Base-by-base conservation (phyloP, 1,284 basidiomycete species). In the Pseudozyma sp. region DNA sequence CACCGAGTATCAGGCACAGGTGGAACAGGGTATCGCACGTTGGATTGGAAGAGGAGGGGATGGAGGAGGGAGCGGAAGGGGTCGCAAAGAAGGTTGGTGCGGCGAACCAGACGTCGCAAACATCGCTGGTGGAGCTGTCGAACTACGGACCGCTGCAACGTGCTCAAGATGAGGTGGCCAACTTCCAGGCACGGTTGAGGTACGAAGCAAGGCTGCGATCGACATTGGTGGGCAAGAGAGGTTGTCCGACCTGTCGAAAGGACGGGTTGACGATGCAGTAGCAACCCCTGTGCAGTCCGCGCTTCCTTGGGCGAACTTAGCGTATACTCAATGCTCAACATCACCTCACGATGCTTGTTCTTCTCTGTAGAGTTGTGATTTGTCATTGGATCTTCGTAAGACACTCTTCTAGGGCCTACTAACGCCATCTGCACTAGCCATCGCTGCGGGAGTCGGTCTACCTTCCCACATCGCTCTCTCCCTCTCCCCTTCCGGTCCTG, bases 401-500 rank as follows among this genome's bases (percentile, higher is more conserved):
- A 10, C 7, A 39, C 16, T 35, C 43, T 37, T 7, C 16, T 42
- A 69, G 2, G 59, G 53, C 33, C 54, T 7, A 0, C 16, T 19
- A 9, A 30, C 48, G 29, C 54, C 62, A 30, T 62, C 35, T 0
- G 54, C 54, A 49, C 45, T 57, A 13, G 64, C 64, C 33, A 40
- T 17, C n/a, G 55, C 69, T 19, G 55, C 55, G 5, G 70, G 71
- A 1, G 66, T 74, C n/a, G 62, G 51, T 4, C 37, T 30, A 5
- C 70, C 73, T 9, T 53, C 17, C 79, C 79, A 81, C 66, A 71
- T 76, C 0, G 76, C 65, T n/a, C 60, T 48, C 35, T 81, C 79
- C 5, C 69, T 67, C 16, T 74, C 71, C 5, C 69, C 70, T n/a
- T 68, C 54, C 5, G 54, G 45, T 0, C 59, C 63, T 2, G 47